Conservation (phyloP, 116 monocot genomes). For the Papilionanthe hybrid region DNA sequence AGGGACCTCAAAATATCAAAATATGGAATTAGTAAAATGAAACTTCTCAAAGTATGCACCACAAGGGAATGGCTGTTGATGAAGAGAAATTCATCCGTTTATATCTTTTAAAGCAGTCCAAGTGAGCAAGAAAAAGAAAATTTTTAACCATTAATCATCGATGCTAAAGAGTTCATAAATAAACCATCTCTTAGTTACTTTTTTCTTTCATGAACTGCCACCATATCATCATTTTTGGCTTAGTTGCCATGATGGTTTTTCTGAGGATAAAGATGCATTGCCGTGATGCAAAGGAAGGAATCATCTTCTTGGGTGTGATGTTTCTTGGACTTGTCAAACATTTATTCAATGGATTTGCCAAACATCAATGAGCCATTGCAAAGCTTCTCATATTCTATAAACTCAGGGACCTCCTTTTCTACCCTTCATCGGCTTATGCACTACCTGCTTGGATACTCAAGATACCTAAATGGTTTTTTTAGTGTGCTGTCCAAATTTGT, state of each 20-base stretch:
- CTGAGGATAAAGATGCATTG: conserved; percentile 52
- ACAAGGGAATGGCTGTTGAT: conserved; percentile 56
- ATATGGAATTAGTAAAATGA: conserved; percentile 53
- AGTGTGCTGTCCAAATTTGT: conserved; percentile 41
- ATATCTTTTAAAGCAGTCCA: conserved; percentile 44
- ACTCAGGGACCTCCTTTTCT: conserved; percentile 78
- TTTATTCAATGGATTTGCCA: conserved; percentile 56
- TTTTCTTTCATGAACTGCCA: conserved; percentile 6
- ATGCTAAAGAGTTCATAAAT: background rate
- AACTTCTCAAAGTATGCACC: conserved; percentile 46
- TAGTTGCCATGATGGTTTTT: conserved; percentile 56
- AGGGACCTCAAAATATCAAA: conserved; percentile 59
- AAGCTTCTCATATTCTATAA: conserved; percentile 84
- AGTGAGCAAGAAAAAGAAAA: conserved; percentile 5
- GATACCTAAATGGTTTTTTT: conserved; percentile 56
- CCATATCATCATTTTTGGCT: conserved; percentile 13
- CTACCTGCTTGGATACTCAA: conserved; percentile 70
- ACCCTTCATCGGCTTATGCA: conserved; percentile 75
- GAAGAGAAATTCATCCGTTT: conserved; percentile 75
- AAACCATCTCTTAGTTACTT: conserved; percentile 6
- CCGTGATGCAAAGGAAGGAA: conserved; percentile 27
- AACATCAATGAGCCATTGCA: conserved; percentile 53
- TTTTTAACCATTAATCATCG: background rate
- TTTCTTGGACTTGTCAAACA: conserved; percentile 21
- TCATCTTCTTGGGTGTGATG: conserved; percentile 47